Evolutionary conservation across 192 early-diverging fungal species (phyloP), one percentile per base, ranked within the genome.

Genomic region (Obelidium mucronatum): DNA sequence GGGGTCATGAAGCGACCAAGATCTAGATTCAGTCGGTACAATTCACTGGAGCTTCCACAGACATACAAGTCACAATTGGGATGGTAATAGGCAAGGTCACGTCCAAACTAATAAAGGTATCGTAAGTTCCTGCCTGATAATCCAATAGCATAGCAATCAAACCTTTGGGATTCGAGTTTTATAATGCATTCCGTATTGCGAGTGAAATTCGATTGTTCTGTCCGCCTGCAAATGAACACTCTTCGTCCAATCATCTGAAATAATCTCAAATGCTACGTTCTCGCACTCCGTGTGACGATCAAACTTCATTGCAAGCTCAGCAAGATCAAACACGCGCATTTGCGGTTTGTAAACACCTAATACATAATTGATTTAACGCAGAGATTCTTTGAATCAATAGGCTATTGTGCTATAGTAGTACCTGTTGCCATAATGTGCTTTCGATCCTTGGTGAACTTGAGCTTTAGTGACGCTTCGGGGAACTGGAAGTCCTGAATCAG

Each of bases 211-310:
- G 8, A 99, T 80, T 11, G 92, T 89, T 26, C 96, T 85, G 80
- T 99, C 96, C 44, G 88, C 88, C 77, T 98, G 95, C 81, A 99
- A 79, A 52, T 94, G 91, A 34, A 97, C 95, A 2, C 88, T 86
- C 79, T 99, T 99, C 34, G 95, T 96, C 97, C 97, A 99, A 83
- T 99, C 97, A 74, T 99, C 95, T 2, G 95, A 96, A 30, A 99
- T 81, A 60, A 95, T 91, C 88, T 85, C 86, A 74, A 88, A 88
- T 19, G 75, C 73, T 22, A 99, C 88, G 78, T 96, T 98, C 76
- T 99, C 97, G 8, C 90, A 82, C 71, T 99, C 93, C 0, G 94
- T 94, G 80, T 97, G 94, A 51, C 97, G 91, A 76, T 99, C 96
- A 80, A 99, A 97, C 83, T 99, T 99, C 94, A 99, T 96, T 19